phyloP scores from a whole-genome alignment of 768 basidiomycete genomes.

The Rhizopogon roseolus region DNA sequence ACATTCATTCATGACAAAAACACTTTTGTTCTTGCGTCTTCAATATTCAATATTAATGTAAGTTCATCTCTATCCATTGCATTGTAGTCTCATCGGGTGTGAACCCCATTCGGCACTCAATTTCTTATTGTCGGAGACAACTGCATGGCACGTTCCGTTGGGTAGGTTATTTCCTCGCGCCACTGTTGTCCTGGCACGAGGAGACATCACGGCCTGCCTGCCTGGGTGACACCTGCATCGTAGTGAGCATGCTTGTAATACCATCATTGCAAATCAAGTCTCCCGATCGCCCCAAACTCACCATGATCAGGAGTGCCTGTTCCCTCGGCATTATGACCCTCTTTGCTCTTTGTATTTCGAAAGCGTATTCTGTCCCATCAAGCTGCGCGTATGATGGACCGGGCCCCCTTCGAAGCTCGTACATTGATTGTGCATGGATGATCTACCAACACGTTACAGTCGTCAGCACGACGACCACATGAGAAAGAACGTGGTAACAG shows the following conservation, averaged over 20 bases:
- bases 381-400: slow-evolving; percentile 1
- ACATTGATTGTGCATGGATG: slow-evolving; percentile 7
- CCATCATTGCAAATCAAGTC: neutral
- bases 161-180: neutral
- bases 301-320: slow-evolving; percentile 18
- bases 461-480: neutral
- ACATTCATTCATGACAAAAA: too few relatives aligned
- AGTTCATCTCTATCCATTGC: too few relatives aligned
- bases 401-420: slow-evolving; percentile 8
- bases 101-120: neutral
- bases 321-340: slow-evolving; percentile 13
- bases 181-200: slow-evolving; percentile 15
- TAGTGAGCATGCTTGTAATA: slow-evolving; percentile 5
- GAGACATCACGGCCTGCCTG: slow-evolving; percentile 6
- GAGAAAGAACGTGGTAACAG: neutral
- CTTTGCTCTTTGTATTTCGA: slow-evolving; percentile 19
- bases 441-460: slow-evolving; percentile 7
- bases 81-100: too few relatives aligned
- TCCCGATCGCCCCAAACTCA: neutral
- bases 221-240: slow-evolving; percentile 20
- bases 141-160: slow-evolving; percentile 4
- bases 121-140: neutral
- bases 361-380: slow-evolving; percentile 11
- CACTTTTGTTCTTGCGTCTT: too few relatives aligned
- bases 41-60: too few relatives aligned